A percentile compares a stretch with the other conserved stretches of the same genome.
Conservation (phyloP, 495 filamentous ascomycete genomes). For the Penicillium maclennaniae region DNA sequence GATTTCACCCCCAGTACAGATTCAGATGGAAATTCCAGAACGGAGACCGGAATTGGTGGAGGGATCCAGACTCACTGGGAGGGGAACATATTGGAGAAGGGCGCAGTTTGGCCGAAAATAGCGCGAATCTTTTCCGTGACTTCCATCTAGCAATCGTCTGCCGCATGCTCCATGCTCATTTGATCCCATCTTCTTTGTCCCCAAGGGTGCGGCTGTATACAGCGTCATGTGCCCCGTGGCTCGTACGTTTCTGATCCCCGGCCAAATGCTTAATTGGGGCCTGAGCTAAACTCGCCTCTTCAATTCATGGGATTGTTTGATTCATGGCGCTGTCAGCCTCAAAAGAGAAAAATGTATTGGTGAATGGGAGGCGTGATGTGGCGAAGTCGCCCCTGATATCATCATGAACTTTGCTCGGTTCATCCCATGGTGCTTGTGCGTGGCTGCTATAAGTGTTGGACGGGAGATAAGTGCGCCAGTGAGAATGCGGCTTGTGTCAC, state of each 20-base stretch:
- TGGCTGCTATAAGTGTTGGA: not conserved
- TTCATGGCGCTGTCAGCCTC: not conserved
- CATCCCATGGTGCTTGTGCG: not conserved
- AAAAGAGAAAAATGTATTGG: too few species aligned
- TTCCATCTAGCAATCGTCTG: not conserved
- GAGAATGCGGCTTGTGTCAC: not conserved
- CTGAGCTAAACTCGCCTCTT: too few species aligned
- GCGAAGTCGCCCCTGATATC: slow-evolving; percentile 3
- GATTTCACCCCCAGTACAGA: too few species aligned
- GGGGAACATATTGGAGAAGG: too few species aligned
- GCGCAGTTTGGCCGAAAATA: not conserved
- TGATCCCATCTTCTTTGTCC: not conserved
- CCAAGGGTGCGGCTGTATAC: not conserved
- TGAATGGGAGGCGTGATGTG: not conserved
- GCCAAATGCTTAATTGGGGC: not conserved
- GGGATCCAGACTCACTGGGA: too few species aligned
- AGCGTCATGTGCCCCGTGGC: not conserved
- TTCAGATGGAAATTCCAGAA: too few species aligned
- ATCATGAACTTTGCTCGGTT: not conserved
- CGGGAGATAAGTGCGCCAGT: not conserved
- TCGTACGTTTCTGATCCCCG: not conserved
- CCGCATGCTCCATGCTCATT: not conserved
- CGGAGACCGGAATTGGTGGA: too few species aligned
- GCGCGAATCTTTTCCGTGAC: not conserved
- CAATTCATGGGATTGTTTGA: not conserved